Evolutionary conservation across 2,329 filamentous ascomycete species (phyloP).

Genomic region (Domatiomyces globalis): DNA sequence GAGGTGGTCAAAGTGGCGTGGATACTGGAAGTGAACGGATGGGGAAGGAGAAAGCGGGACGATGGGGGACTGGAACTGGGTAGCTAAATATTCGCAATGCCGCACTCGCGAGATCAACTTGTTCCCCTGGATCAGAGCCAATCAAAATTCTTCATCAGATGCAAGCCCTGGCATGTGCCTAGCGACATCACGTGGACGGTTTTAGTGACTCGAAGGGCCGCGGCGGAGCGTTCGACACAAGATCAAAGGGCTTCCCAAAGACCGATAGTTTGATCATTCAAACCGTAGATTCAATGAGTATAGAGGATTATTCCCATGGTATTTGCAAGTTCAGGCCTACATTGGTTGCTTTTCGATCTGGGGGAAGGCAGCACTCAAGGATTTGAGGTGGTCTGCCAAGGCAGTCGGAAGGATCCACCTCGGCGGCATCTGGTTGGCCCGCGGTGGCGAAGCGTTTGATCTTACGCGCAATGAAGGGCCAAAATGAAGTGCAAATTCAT

Average conservation of each 20-base stretch:
- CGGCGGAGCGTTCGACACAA: not conserved
- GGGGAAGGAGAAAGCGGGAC: not conserved
- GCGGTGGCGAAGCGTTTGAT: not conserved
- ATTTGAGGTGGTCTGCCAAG: constrained; percentile 15
- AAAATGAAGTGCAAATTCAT: not conserved
- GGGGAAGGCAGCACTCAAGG: not conserved
- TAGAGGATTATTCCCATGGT: not conserved
- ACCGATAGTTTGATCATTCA: not conserved
- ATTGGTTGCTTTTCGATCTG: not conserved
- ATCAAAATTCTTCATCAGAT: constrained; percentile 19
- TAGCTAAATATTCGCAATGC: constrained; percentile 12
- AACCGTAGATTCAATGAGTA: not conserved
- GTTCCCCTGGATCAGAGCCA: constrained; percentile 13
- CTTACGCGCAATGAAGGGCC: not conserved
- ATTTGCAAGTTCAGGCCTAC: not conserved
- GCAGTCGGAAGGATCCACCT: not conserved
- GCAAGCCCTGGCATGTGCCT: not conserved
- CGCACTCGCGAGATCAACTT: constrained; percentile 13
- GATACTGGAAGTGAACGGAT: constrained; percentile 1
- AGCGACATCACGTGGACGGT: not conserved
- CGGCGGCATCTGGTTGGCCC: not conserved
- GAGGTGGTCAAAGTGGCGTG: constrained; percentile 4
- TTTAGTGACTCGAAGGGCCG: not conserved
- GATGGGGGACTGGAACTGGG: constrained; percentile 6
- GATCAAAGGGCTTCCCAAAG: not conserved